Conservation (phyloP, 192 early-diverging fungal species). For the Umbelopsis sp. region DNA sequence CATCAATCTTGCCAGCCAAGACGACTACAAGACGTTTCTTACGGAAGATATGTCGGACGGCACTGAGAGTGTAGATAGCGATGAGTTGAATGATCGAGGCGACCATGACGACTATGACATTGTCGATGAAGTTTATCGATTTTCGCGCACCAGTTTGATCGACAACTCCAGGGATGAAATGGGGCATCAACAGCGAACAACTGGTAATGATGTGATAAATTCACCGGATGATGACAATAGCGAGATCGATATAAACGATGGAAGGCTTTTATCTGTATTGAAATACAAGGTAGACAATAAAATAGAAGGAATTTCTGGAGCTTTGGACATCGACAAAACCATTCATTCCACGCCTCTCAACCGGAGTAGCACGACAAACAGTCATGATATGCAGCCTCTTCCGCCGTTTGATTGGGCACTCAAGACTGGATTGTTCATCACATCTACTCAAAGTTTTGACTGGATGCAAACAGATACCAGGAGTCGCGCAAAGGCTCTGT, state of each 20-base stretch:
- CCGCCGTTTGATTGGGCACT: neutral
- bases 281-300: neutral
- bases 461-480: neutral
- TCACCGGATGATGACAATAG: neutral
- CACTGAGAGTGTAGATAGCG: slow-evolving; percentile 8
- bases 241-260: neutral
- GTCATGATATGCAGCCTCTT: neutral
- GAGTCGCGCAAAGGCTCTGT: neutral
- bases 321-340: neutral
- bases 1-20: slow-evolving; percentile 4
- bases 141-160: neutral
- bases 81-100: neutral
- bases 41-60: neutral
- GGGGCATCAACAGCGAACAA: neutral
- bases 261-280: neutral
- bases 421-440: neutral
- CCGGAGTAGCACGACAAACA: neutral
- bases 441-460: neutral
- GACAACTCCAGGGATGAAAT: neutral
- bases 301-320: neutral
- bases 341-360: neutral
- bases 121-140: neutral
- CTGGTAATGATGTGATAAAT: no score
- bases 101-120: slow-evolving; percentile 15
- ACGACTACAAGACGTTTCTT: neutral